phyloP scores from a whole-genome alignment of 129 eudicot species.

The Oenanthe sinensis region DNA sequence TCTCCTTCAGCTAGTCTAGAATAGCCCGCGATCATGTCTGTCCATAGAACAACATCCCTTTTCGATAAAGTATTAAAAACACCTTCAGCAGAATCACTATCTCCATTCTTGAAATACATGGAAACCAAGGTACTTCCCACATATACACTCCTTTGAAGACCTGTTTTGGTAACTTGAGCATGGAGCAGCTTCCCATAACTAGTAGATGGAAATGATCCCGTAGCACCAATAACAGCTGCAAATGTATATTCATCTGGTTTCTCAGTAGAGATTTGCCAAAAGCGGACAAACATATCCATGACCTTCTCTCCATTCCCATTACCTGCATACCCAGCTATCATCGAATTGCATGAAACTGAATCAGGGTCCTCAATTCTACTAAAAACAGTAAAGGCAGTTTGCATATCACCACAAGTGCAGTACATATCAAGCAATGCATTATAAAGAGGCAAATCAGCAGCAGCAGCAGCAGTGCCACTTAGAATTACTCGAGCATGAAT shows the following conservation, averaged over 20 bases:
- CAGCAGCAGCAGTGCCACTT: conserved; percentile 33
- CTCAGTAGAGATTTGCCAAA: conserved; percentile 18
- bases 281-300: conserved; percentile 34
- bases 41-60: conserved; percentile 80
- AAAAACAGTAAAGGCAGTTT: conserved; percentile 35
- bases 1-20: conserved; percentile 48
- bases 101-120: conserved; percentile 67
- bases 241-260: conserved; percentile 77
- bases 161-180: conserved; percentile 43
- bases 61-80: conserved; percentile 24
- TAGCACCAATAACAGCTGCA: conserved; percentile 54
- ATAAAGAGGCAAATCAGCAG: conserved; percentile 48
- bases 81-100: conserved; percentile 42
- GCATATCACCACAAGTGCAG: conserved; percentile 49
- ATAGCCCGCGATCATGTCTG: conserved; percentile 78
- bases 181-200: conserved; percentile 66
- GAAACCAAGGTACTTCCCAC: conserved; percentile 66
- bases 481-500: conserved; percentile 44
- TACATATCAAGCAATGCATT: conserved; percentile 36
- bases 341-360: conserved; percentile 81
- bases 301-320: conserved; percentile 36
- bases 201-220: conserved; percentile 33
- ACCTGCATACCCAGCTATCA: conserved; percentile 46
- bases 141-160: conserved; percentile 39
- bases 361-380: conserved; percentile 47